Conservation (phyloP, 2,329 filamentous ascomycete genomes). For the Aspergillus udagawae region DNA sequence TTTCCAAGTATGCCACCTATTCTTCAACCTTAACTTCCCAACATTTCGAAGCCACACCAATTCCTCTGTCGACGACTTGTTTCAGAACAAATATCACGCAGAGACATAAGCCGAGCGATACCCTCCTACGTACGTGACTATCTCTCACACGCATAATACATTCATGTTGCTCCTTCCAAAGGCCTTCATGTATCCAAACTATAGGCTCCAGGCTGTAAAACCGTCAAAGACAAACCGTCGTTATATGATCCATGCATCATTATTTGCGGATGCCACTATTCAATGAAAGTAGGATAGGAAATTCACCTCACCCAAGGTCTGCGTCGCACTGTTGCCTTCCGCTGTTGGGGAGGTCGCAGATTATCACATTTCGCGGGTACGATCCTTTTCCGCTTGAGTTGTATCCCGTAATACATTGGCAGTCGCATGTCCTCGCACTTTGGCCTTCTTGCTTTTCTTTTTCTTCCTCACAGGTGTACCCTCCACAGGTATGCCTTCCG, state of each 20-base stretch:
- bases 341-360: not conserved
- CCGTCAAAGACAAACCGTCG: not conserved
- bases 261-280: not conserved
- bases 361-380: not conserved
- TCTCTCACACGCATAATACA: not conserved
- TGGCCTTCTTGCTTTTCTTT: slow-evolving; percentile 27
- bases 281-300: not conserved
- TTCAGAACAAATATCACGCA: not conserved
- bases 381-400: not conserved
- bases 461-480: slow-evolving; percentile 54
- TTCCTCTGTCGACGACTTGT: not conserved
- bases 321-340: not conserved
- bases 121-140: not conserved
- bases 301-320: not conserved
- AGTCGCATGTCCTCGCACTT: not conserved
- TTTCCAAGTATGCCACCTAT: not conserved
- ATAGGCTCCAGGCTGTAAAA: not conserved
- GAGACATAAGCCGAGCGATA: not conserved
- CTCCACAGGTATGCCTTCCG: slow-evolving; percentile 47
- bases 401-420: slow-evolving; percentile 1
- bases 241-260: not conserved
- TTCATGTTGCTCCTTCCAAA: not conserved
- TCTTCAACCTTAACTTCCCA: not conserved
- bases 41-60: not conserved
- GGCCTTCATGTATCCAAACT: not conserved